Base-by-base conservation (phyloP, 2,329 filamentous ascomycete species). In the Colletotrichum sp. region DNA sequence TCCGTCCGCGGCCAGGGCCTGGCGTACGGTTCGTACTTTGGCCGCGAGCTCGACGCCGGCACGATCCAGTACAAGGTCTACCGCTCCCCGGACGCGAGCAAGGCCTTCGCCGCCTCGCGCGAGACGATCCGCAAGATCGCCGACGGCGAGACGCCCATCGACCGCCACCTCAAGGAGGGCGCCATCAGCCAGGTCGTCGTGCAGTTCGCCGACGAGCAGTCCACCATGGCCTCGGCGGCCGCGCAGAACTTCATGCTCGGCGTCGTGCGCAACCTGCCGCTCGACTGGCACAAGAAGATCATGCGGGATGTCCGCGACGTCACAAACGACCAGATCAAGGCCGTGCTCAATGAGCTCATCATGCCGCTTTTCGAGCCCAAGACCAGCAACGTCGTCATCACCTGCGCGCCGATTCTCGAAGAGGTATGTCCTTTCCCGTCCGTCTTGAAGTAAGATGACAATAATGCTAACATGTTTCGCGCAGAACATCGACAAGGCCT, bases 1-100 rank as follows among this genome's bases (percentile, higher is more conserved):
- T 95, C 95, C 1, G 94, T 99, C 65, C 95, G 97, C 63, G 97
- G 97, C 72, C 97, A 95, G 58, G 97, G 97, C 60, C 92, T 99
- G 68, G 97, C 97, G 1, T 99, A 99, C 82, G 96, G 96, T 69
- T 93, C 94, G 1, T 92, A 91, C 80, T 98, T 99, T 82, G 90
- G 90, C 60, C 93, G 94, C 61, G 94, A 95, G 81, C 87, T 95
- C 32, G 95, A 97, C 81, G 93, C 92, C 2, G 97, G 96, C 4
- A 92, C 94, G 66, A 87, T 98, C 67, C 93, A 95, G 77, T 98
- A 98, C 86, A 92, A 93, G 71, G 93, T 99, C 57, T 98, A 98
- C 87, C 94, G 96, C 30, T 98, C 95, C 0, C 96, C 97, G 0
- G 95, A 98, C 78, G 93, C 94, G 0, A 95, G 92, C 85, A 97